Percentiles rank a stretch among this genome's conserved stretches.
phyloP scores from a whole-genome alignment of 306 rosid species.

The Cajanus cajan region DNA sequence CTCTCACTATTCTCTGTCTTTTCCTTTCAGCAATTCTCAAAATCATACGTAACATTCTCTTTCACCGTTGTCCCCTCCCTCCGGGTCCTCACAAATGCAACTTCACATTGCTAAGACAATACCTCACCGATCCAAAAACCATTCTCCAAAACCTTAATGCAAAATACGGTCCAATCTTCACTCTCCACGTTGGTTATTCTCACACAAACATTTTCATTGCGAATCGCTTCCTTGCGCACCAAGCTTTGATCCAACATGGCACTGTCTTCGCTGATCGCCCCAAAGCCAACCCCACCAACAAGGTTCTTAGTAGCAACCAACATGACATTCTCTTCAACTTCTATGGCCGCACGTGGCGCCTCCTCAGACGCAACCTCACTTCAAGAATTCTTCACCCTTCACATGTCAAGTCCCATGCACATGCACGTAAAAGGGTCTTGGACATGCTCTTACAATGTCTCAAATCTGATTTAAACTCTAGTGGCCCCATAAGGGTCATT shows the following conservation, averaged over 20 bases:
- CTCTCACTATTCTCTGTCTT: constrained; percentile 4
- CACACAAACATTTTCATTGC: constrained; percentile 32
- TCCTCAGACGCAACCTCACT: constrained; percentile 43
- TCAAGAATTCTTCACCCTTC: constrained; percentile 38
- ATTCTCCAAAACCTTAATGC: constrained; percentile 25
- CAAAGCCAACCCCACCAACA: background rate
- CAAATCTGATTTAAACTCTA: background rate
- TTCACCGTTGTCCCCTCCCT: constrained; percentile 26
- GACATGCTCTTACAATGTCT: constrained; percentile 31
- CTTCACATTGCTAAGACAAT: background rate
- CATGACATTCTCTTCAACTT: constrained; percentile 34
- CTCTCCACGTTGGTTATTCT: constrained; percentile 29
- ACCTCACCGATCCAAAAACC: constrained; percentile 14
- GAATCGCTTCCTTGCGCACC: constrained; percentile 31
- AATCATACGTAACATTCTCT: background rate
- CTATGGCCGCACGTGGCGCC: constrained; percentile 45
- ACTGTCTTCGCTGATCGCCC: constrained; percentile 41
- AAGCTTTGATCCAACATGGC: constrained; percentile 42
- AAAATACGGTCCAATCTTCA: constrained; percentile 38
- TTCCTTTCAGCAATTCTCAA: background rate
- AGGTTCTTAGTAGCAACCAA: constrained; percentile 33
- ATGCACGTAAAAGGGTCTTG: constrained; percentile 39
- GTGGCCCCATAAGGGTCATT: background rate
- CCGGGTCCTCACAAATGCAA: constrained; percentile 36
- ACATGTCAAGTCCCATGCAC: constrained; percentile 32